Conservation (phyloP, 1,284 basidiomycete species). For the Tausonia pullulans region DNA sequence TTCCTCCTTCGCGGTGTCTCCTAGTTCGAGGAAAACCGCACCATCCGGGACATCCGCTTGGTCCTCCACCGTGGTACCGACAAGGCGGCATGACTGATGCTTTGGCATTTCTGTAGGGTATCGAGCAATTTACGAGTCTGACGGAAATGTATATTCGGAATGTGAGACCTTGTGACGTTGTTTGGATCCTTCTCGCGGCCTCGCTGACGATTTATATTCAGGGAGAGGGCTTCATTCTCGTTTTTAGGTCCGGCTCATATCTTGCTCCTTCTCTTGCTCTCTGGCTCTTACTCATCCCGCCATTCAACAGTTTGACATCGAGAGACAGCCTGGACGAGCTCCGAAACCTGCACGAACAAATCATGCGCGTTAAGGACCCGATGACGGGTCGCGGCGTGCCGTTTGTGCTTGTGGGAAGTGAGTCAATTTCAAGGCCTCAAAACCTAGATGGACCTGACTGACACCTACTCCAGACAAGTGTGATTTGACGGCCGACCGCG, state of each 20-base stretch:
- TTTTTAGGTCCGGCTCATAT: constrained; percentile 25
- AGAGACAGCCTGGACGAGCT: constrained; percentile 26
- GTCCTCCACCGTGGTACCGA: neutral
- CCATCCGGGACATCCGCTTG: too few relatives aligned
- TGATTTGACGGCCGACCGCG: constrained; percentile 26
- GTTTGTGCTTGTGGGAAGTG: constrained; percentile 30
- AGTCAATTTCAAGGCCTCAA: constrained; percentile 8
- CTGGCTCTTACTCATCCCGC: neutral
- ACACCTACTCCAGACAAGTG: constrained; percentile 23
- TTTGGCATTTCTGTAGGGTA: neutral
- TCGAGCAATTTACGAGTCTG: constrained; percentile 4
- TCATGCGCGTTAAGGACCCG: constrained; percentile 24
- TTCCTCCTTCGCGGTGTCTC: neutral
- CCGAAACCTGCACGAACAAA: constrained; percentile 21
- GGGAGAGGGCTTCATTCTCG: constrained; percentile 28
- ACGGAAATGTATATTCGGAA: constrained; percentile 8
- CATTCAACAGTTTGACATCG: constrained; percentile 21
- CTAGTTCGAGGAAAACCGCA: too few relatives aligned
- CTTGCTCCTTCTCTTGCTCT: neutral
- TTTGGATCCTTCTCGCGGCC: too few relatives aligned
- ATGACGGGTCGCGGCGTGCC: constrained; percentile 18
- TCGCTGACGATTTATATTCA: neutral
- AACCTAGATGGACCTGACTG: neutral
- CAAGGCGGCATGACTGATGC: neutral
- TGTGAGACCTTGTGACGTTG: too few relatives aligned